Conservation (phyloP, 192 early-diverging fungal species). For the Geosiphon pyriformis region DNA sequence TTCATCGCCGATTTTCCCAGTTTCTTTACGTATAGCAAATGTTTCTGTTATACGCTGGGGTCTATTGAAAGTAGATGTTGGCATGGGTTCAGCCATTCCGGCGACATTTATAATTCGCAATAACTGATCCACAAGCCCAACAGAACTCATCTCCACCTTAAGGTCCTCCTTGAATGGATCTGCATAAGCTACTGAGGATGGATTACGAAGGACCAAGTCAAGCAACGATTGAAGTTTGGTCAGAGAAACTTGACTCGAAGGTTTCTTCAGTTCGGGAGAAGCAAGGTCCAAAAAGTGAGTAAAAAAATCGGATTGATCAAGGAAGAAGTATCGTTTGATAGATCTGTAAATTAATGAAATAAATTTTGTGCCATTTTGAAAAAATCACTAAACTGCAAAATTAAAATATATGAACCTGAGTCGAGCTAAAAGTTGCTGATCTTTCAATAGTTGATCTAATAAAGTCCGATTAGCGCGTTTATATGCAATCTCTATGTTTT, state of each 20-base stretch:
- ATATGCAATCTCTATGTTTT: conserved; percentile 83
- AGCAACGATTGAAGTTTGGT: conserved; percentile 76
- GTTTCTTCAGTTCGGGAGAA: conserved; percentile 65
- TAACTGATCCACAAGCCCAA: conserved; percentile 65
- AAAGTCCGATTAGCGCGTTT: conserved; percentile 82
- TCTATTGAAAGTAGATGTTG: conserved; percentile 3
- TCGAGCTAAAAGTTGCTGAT: conserved; percentile 69
- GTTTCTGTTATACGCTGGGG: conserved; percentile 8
- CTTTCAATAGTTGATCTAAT: conserved; percentile 71
- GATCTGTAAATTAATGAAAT: conserved; percentile 48
- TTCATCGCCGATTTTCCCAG: conserved; percentile 12
- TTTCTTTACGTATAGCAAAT: conserved; percentile 17
- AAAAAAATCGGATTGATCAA: conserved; percentile 91
- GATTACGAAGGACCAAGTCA: conserved; percentile 83
- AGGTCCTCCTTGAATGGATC: conserved; percentile 87
- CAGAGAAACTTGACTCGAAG: conserved; percentile 59
- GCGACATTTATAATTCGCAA: conserved; percentile 62
- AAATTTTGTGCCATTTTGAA: neutral
- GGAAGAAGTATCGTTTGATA: conserved; percentile 86
- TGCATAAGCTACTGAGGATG: conserved; percentile 71
- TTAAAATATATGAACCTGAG: conserved; percentile 45
- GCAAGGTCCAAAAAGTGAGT: conserved; percentile 93
- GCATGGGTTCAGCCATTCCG: conserved; percentile 40
- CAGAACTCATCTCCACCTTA: conserved; percentile 60
- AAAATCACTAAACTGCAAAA: neutral